Evolutionary conservation across 129 eudicot species (phyloP).

Genomic region (Logfia minima): DNA sequence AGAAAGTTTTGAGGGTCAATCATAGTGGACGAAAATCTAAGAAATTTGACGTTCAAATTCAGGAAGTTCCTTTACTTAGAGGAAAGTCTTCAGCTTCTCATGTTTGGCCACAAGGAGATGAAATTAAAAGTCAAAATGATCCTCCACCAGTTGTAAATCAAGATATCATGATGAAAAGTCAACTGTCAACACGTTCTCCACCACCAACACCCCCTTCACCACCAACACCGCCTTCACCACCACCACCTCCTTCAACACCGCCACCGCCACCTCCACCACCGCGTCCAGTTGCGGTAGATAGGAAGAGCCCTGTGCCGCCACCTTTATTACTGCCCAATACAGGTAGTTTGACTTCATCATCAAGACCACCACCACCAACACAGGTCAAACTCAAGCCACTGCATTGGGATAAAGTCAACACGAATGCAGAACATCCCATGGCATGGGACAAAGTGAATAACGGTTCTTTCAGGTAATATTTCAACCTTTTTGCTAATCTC

Average conservation of each 20-base stretch:
- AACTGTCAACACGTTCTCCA: conserved; percentile 34
- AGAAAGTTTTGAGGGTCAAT: conserved; percentile 34
- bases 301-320: conserved; percentile 35
- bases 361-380: conserved; percentile 50
- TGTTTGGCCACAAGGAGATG: conserved; percentile 40
- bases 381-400: conserved; percentile 80
- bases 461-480: conserved; percentile 79
- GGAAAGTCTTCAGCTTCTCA: conserved; percentile 77
- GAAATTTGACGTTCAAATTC: conserved; percentile 35
- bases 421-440: conserved; percentile 68
- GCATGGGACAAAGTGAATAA: conserved; percentile 73
- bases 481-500: background rate
- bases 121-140: conserved; percentile 21
- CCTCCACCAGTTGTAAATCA: conserved; percentile 34
- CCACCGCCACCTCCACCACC: conserved; percentile 54
- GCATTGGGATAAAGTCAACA: conserved; percentile 95
- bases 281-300: conserved; percentile 37
- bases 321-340: conserved; percentile 51
- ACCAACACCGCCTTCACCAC: conserved; percentile 42
- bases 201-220: conserved; percentile 38
- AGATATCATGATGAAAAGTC: conserved; percentile 30
- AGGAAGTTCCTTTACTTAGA: conserved; percentile 59
- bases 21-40: conserved; percentile 23
- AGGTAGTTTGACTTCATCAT: conserved; percentile 38
- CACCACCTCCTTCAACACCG: conserved; percentile 35